Base-by-base conservation (phyloP, 805 yeast species). In the Lipomyces spencermartinsiae region DNA sequence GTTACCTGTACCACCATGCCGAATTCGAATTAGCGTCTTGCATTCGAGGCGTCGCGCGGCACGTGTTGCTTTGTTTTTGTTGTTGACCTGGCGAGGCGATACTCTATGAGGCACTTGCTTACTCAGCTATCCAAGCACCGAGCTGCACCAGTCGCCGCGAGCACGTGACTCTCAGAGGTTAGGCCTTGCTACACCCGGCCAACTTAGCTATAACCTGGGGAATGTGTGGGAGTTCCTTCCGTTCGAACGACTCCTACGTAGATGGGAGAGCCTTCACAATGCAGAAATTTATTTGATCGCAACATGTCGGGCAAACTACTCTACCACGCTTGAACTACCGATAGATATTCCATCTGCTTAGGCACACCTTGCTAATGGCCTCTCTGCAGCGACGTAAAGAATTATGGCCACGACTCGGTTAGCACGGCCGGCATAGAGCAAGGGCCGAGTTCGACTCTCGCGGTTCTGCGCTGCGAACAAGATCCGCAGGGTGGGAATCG, bases 401-500 rank as follows among this genome's bases (percentile, higher is more conserved):
- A 25, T 25, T 25, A 25, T 25, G 1, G 29, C 29, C 29, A 25
- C 29, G 29, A 25, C 29, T 25, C 29, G 29, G 29, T 25, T 2
- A 25, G 29, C 29, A 25, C 2, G 29, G 29, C 29, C 29, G 29
- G 2, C 29, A 3, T 1, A 25, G 29, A 25, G 29, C 29, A 25
- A 25, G 29, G 29, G 29, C 60, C 60, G 54, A 33, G 2, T 33
- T 46, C 60, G 58, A 29, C 61, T n/a, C 29, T 4, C 25, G 7
- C n/a, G n/a, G 16, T 14, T 14, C 39, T 1, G 16, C 6, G 7
- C 12, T 34, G 56, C 59, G 59, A 19, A 19, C 16, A 39, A 31
- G 51, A 37, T 10, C 43, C 49, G 63, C 53, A 37, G 63, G 46
- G 69, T 56, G 70, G 70, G 68, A 64, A 58, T 58, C 49, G 60